Evolutionary conservation across 1,284 basidiomycete genomes (phyloP).

Genomic region (Irpex lacteus): DNA sequence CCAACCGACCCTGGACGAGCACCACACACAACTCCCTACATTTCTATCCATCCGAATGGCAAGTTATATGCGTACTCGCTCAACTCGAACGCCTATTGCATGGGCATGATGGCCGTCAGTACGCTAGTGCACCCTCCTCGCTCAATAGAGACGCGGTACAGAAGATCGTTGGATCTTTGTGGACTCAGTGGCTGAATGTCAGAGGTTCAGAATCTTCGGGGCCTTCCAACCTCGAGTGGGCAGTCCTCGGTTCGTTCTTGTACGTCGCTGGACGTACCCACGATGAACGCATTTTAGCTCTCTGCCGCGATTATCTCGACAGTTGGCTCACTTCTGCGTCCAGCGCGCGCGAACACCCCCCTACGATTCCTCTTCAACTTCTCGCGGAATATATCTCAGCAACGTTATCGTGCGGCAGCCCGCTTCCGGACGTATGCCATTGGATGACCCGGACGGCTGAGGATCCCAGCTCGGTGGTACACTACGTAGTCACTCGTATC

Average conservation of each 20-base stretch:
- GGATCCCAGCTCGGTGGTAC: background rate
- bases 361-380: background rate
- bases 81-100: constrained; percentile 17
- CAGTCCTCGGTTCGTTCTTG: constrained; percentile 45
- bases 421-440: background rate
- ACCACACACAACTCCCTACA: constrained; percentile 2
- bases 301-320: constrained; percentile 22
- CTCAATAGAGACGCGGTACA: constrained; percentile 19
- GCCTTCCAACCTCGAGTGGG: constrained; percentile 29
- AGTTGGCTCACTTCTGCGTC: background rate
- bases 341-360: too few species aligned
- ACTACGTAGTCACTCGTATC: constrained; percentile 1
- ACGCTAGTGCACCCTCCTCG: constrained; percentile 17
- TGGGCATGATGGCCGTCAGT: constrained; percentile 20
- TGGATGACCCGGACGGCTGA: background rate
- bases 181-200: constrained; percentile 37
- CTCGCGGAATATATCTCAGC: constrained; percentile 5
- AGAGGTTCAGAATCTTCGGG: constrained; percentile 19
- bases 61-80: constrained; percentile 23
- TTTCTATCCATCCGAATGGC: constrained; percentile 25
- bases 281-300: constrained; percentile 36
- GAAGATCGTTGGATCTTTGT: constrained; percentile 34
- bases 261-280: constrained; percentile 37
- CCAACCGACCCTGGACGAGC: background rate
- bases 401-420: background rate